Evolutionary conservation across 768 basidiomycete species (phyloP), one percentile per base, ranked within the genome.

Genomic region (Suillus subalutaceus): DNA sequence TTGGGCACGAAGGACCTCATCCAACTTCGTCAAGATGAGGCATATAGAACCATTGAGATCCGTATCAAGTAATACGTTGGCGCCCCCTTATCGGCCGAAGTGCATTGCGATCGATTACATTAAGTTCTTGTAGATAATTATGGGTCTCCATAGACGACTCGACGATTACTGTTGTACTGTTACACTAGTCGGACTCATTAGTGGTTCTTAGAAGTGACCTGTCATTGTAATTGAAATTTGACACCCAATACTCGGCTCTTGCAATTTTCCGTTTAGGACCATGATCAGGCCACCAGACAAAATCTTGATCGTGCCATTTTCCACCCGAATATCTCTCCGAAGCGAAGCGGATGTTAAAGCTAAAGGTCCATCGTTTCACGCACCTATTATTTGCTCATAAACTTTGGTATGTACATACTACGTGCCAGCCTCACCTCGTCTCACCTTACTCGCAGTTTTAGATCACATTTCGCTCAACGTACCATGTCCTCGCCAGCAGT

Each of bases 1-100:
- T 84, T 95, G 56, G 85, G 86, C 13, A 94, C 92, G 26, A 95
- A 94, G 73, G 81, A 89, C 68, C 81, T 92, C 18, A 67, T 95
- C 61, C 79, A 75, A 23, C 76, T 95, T 44, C 75, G 84, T 46
- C 93, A 95, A 74, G 74, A 74, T 16, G 82, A 82, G 63, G 73
- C 91, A 26, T 92, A 92, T 72, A 88, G 86, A 37, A 75, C 74
- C 15, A 79, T 94, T 64, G 69, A 65, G 60, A 80, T 87, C 30
- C 73, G 70, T 38, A 78, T 84, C 37, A 72, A 74, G 55, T 83
- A 76, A 75, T 26, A 4, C 6, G 8, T 32, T 63, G 16, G 44
- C 26, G 16, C 20, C 12, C 20, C 23, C 13, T 30, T 32, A 12
- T 60, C 59, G 59, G 40, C 59, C 40, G 59, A 60, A 41, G 30